Evolutionary conservation across 2,329 filamentous ascomycete genomes (phyloP), one percentile per base, ranked within the genome.

Genomic region (Monilinia fructicola): DNA sequence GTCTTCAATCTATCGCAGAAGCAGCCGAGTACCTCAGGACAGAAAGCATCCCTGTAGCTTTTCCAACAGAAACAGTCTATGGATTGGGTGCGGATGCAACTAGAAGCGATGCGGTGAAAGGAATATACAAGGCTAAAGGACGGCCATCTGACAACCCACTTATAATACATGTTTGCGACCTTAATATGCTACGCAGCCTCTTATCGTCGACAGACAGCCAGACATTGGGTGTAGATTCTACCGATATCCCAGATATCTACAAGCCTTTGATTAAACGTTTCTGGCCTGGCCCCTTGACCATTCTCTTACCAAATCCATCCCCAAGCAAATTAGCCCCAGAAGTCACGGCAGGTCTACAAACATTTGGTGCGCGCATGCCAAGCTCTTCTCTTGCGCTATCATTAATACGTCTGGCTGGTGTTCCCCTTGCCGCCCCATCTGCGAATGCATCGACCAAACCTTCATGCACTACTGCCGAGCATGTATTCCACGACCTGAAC

Each of bases 21-120:
- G 75, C 75, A 48, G 75, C 74, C 21, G 48, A 62, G n/a, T 68
- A 72, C 23, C 67, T 77, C 21, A 69, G 69, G 56, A 64, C 60
- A 44, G 70, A 66, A 35, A 70, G 55, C 4, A 77, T 80, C 46
- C 95, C 95, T 5, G 92, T 99, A 58, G 95, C 92, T 1, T 99
- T 99, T 76, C 95, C 95, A 0, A 99, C 95, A 0, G 95, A 99
- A 79, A 99, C 95, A 0, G 95, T 99, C 0, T 99, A 99, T 77
- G 95, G 95, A 0, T 84, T 99, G 10, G 95, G 93, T n/a, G 95
- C 95, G 18, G 95, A 98, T 79, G 95, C 95, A 14, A 98, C 93
- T 35, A 86, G 92, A 73, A 92, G 89, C 74, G 82, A 81, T 31
- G 90, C 94, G 2, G 94, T 98, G 9, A 87, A 85, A 74, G 93